A percentile compares a stretch with the other conserved stretches of the same genome.
phyloP scores from a whole-genome alignment of 306 rosid species.

The Quercus engelmannii region DNA sequence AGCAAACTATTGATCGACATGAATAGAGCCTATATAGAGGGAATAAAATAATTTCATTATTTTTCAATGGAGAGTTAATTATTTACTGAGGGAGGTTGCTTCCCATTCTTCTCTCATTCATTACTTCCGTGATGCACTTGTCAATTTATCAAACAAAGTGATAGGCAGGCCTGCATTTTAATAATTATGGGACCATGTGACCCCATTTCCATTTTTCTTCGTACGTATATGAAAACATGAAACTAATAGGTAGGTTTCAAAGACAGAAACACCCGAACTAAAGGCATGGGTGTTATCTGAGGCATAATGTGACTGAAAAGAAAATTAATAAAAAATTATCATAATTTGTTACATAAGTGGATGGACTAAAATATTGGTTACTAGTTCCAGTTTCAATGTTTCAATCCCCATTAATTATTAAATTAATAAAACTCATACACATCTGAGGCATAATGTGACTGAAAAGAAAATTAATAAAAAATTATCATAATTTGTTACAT shows the following conservation, averaged over 20 bases:
- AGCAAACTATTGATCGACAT: no score
- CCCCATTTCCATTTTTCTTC: background rate
- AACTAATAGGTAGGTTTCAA: background rate
- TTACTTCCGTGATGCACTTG: no score
- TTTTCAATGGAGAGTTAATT: no score
- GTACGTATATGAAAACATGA: background rate
- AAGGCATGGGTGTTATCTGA: constrained; percentile 2
- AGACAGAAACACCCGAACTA: background rate
- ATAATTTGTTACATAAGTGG: constrained; percentile 19
- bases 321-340: background rate
- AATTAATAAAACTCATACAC: background rate
- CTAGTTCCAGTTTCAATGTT: constrained; percentile 18
- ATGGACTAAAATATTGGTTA: constrained; percentile 1
- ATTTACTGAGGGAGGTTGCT: no score
- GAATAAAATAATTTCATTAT: no score
- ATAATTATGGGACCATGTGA: background rate
- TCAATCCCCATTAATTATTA: constrained; percentile 12
- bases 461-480: no score
- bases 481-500: background rate
- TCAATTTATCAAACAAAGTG: background rate
- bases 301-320: background rate
- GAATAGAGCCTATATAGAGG: no score
- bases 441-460: background rate
- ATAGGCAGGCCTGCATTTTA: background rate
- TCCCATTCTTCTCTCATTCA: no score